Percentiles rank a stretch among this genome's conserved stretches.
These are phyloP conservation scores for Gossypium stocksii DNA, from an alignment of 345 rosid species.

Conservation along the genomic window DNA sequence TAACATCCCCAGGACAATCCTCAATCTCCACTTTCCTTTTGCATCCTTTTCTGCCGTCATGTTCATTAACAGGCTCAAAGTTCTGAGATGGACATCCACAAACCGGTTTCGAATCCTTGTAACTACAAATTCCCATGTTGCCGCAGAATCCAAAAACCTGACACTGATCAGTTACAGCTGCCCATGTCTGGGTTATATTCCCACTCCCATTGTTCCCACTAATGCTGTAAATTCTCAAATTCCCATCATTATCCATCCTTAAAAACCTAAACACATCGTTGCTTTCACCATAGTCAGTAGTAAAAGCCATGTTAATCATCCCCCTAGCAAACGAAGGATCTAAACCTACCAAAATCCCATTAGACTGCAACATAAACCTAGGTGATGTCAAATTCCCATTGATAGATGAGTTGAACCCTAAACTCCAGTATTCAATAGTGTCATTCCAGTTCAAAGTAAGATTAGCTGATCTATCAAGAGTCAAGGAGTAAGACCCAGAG, in stretches of 20 bases:
- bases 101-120: conserved; percentile 35
- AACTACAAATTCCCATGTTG: conserved; percentile 54
- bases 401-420: conserved; percentile 49
- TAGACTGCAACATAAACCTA: conserved; percentile 31
- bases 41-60: conserved; percentile 49
- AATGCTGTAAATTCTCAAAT: conserved; percentile 51
- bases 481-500: conserved; percentile 51
- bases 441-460: conserved; percentile 52
- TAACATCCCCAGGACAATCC: conserved; percentile 34
- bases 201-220: conserved; percentile 19
- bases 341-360: conserved; percentile 35
- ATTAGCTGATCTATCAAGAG: conserved; percentile 37
- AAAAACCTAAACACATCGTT: conserved; percentile 46
- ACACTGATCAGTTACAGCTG: conserved; percentile 53
- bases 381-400: conserved; percentile 42
- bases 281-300: conserved; percentile 52
- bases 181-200: conserved; percentile 34
- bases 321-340: conserved; percentile 26
- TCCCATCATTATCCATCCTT: conserved; percentile 53
- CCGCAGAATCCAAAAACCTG: conserved; percentile 60
- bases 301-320: conserved; percentile 24
- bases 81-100: conserved; percentile 58
- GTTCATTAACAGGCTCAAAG: conserved; percentile 43
- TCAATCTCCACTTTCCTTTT: conserved; percentile 46
- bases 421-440: conserved; percentile 41